Conservation (phyloP, 2,329 filamentous ascomycete genomes). For the Clonostachys chloroleuca region DNA sequence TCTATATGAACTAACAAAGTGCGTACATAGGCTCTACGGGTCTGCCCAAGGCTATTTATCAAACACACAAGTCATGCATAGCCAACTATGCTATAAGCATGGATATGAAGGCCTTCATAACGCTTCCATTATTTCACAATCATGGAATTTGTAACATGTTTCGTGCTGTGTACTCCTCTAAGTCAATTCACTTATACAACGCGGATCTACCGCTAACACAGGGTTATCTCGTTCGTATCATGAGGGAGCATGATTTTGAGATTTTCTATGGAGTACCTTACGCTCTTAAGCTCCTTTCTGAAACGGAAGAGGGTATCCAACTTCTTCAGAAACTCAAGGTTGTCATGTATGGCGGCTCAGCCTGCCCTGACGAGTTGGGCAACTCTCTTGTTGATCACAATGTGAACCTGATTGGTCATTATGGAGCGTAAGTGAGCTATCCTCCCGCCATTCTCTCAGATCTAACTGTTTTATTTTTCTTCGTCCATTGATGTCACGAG, state of each 20-base stretch:
- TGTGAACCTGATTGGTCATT: slow-evolving; percentile 49
- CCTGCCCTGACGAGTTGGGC: slow-evolving; percentile 53
- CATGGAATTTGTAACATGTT: slow-evolving; percentile 52
- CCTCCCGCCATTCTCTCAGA: too few species aligned
- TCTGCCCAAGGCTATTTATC: slow-evolving; percentile 57
- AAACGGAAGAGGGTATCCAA: slow-evolving; percentile 47
- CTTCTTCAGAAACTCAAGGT: slow-evolving; percentile 38
- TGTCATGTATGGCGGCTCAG: slow-evolving; percentile 51
- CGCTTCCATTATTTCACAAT: slow-evolving; percentile 54
- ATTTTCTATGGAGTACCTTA: slow-evolving; percentile 59
- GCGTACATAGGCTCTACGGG: slow-evolving; percentile 47
- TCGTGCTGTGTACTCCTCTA: slow-evolving; percentile 39
- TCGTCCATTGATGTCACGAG: background rate
- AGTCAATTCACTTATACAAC: slow-evolving; percentile 31
- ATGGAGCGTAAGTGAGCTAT: slow-evolving; percentile 46
- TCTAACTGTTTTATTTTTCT: too few species aligned
- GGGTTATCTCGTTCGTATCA: slow-evolving; percentile 28
- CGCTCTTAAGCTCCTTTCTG: slow-evolving; percentile 55
- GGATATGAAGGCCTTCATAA: slow-evolving; percentile 43
- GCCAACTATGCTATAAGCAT: slow-evolving; percentile 35
- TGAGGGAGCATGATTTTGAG: slow-evolving; percentile 23
- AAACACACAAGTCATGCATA: slow-evolving; percentile 45
- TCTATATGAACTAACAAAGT: background rate
- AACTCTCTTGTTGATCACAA: slow-evolving; percentile 43
- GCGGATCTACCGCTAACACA: slow-evolving; percentile 48